Percentiles rank a stretch among this genome's conserved stretches.
Conservation (phyloP, 2,329 filamentous ascomycete genomes). For the Fusarium longipes region DNA sequence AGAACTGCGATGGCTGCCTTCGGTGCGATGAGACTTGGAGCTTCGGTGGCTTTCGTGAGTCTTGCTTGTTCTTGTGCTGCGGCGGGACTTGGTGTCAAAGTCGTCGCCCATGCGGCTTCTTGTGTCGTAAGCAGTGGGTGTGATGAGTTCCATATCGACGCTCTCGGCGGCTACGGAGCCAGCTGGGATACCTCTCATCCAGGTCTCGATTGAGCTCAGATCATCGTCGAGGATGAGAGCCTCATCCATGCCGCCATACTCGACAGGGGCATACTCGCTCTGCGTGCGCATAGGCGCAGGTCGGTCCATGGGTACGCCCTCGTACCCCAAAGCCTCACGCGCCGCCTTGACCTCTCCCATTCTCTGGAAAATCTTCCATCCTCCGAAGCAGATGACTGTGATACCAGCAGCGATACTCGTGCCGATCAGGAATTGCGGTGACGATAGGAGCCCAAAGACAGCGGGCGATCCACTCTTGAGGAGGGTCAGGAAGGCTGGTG, state of each 20-base stretch:
- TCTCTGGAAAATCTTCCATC: slow-evolving; percentile 96
- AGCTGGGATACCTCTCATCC: slow-evolving; percentile 67
- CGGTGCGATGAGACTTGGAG: slow-evolving; percentile 46
- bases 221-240: slow-evolving; percentile 69
- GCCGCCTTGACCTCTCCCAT: slow-evolving; percentile 64
- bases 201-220: slow-evolving; percentile 67
- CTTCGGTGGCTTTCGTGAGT: slow-evolving; percentile 47
- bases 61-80: slow-evolving; percentile 50
- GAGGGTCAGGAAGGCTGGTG: slow-evolving; percentile 78
- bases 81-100: slow-evolving; percentile 53
- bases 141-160: slow-evolving; percentile 68
- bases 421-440: slow-evolving; percentile 94
- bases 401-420: slow-evolving; percentile 89
- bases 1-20: slow-evolving; percentile 45
- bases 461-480: slow-evolving; percentile 86
- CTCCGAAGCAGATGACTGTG: slow-evolving; percentile 95
- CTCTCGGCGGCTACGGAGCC: slow-evolving; percentile 58
- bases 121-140: slow-evolving; percentile 64
- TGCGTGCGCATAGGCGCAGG: slow-evolving; percentile 45
- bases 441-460: slow-evolving; percentile 86
- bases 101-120: slow-evolving; percentile 52
- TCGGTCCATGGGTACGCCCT: slow-evolving; percentile 40
- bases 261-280: slow-evolving; percentile 47
- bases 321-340: slow-evolving; percentile 47
- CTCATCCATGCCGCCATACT: slow-evolving; percentile 60